A percentile compares a stretch with the other conserved stretches of the same genome.
phyloP scores from a whole-genome alignment of 495 filamentous ascomycete species.

The Penicillium fimorum region DNA sequence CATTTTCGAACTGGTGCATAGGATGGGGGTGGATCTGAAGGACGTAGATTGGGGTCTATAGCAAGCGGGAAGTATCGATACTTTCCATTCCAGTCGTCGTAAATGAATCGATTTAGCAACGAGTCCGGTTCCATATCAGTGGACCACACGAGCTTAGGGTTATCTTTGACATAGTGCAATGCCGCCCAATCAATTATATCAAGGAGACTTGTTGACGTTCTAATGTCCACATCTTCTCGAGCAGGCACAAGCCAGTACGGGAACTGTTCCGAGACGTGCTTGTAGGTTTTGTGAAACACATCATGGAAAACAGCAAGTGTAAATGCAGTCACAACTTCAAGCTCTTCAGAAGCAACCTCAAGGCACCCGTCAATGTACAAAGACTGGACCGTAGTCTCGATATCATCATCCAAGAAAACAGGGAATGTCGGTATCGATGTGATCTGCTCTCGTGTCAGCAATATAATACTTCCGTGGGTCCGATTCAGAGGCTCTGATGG shows the following conservation, averaged over 20 bases:
- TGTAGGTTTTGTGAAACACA: constrained; percentile 84
- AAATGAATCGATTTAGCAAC: constrained; percentile 64
- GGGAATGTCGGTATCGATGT: constrained; percentile 66
- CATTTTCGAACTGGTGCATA: constrained; percentile 47
- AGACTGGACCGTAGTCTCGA: constrained; percentile 56
- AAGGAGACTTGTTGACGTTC: neutral
- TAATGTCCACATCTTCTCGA: neutral
- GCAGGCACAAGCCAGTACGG: constrained; percentile 82
- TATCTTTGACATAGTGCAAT: constrained; percentile 51
- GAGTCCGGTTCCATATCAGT: constrained; percentile 52
- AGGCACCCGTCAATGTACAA: constrained; percentile 41
- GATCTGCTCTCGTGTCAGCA: constrained; percentile 67
- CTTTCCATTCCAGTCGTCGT: constrained; percentile 71
- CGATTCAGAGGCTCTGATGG: constrained; percentile 57
- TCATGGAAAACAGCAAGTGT: constrained; percentile 78
- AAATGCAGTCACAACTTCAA: constrained; percentile 61
- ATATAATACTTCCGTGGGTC: constrained; percentile 60
- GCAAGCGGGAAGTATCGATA: constrained; percentile 47
- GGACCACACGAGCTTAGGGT: constrained; percentile 54
- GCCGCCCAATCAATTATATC: constrained; percentile 65
- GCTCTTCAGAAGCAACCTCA: constrained; percentile 32
- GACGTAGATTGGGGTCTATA: constrained; percentile 38
- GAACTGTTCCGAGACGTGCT: constrained; percentile 58
- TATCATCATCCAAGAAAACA: constrained; percentile 64
- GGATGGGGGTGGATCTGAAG: constrained; percentile 54